phyloP scores from a whole-genome alignment of 106 monocot species.

The Vanilla planifolia region DNA sequence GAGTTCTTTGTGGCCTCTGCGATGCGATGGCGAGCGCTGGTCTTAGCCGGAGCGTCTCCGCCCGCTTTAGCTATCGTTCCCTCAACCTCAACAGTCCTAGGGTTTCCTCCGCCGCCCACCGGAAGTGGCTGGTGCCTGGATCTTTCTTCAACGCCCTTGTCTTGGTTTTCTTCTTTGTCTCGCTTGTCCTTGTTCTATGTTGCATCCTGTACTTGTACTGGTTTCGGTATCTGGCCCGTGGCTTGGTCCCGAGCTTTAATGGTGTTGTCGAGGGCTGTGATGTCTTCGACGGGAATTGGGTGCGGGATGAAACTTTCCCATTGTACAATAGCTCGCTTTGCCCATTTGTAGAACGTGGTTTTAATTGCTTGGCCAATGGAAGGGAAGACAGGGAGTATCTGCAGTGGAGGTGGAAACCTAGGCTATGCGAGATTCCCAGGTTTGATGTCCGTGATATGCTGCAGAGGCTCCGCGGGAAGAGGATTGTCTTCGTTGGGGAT shows the following conservation, averaged over 20 bases:
- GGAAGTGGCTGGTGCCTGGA: slow-evolving; percentile 32
- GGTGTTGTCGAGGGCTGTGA: slow-evolving; percentile 29
- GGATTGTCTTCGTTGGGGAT: slow-evolving; percentile 89
- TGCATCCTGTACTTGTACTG: slow-evolving; percentile 39
- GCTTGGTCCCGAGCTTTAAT: slow-evolving; percentile 16
- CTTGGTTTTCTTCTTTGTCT: slow-evolving; percentile 31
- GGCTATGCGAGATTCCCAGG: slow-evolving; percentile 52
- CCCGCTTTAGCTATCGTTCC: slow-evolving; percentile 34
- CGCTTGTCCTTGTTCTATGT: slow-evolving; percentile 32
- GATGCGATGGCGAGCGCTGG: slow-evolving; percentile 28
- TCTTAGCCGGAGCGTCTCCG: slow-evolving; percentile 33
- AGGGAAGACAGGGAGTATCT: slow-evolving; percentile 68
- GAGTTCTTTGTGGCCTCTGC: too few relatives aligned
- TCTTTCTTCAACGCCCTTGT: slow-evolving; percentile 29
- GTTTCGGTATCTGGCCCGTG: slow-evolving; percentile 20
- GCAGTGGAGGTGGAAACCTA: slow-evolving; percentile 91
- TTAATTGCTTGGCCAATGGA: slow-evolving; percentile 95
- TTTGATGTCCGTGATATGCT: slow-evolving; percentile 41
- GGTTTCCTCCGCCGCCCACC: slow-evolving; percentile 20
- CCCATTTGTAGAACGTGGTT: slow-evolving; percentile 80
- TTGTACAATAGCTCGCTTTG: slow-evolving; percentile 85
- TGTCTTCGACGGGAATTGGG: slow-evolving; percentile 82
- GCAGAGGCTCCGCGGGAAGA: slow-evolving; percentile 62
- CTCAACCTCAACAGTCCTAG: slow-evolving; percentile 49
- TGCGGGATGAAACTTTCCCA: slow-evolving; percentile 46